These are phyloP conservation scores for Colletotrichum sojae DNA, from an alignment of 2,329 filamentous ascomycete species.

Conservation along the genomic window DNA sequence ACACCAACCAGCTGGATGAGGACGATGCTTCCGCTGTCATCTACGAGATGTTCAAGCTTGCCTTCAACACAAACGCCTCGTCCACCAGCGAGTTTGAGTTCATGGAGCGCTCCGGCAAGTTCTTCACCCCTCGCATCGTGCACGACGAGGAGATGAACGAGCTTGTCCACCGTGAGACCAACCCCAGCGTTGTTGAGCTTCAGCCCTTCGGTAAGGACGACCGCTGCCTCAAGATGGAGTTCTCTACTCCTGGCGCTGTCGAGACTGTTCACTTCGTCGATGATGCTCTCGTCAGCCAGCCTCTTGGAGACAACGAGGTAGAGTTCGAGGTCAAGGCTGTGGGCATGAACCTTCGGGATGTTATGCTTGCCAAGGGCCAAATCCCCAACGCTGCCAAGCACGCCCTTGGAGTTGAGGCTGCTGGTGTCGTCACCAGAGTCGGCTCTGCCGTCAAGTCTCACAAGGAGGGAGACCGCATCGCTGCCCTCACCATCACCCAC, in stretches of 20 bases:
- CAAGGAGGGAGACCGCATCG: constrained; percentile 50
- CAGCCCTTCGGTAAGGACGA: constrained; percentile 56
- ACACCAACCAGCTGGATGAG: constrained; percentile 48
- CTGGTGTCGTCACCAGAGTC: constrained; percentile 51
- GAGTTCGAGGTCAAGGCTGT: constrained; percentile 60
- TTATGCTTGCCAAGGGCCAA: constrained; percentile 59
- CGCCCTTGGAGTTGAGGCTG: constrained; percentile 49
- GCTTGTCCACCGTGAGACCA: constrained; percentile 59
- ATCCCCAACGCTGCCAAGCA: constrained; percentile 48
- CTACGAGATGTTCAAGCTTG: constrained; percentile 53
- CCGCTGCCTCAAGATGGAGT: constrained; percentile 53
- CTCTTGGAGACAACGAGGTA: constrained; percentile 53
- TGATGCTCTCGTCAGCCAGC: constrained; percentile 47
- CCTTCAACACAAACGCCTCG: constrained; percentile 51
- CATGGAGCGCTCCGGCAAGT: constrained; percentile 54
- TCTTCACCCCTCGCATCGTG: constrained; percentile 57
- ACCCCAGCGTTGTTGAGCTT: constrained; percentile 53
- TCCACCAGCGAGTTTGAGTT: constrained; percentile 59
- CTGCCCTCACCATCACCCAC: constrained; percentile 41
- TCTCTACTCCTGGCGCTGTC: constrained; percentile 55
- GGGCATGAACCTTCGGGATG: constrained; percentile 63
- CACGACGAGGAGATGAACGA: constrained; percentile 58
- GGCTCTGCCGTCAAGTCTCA: constrained; percentile 48
- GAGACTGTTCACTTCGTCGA: constrained; percentile 58
- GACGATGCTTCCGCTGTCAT: constrained; percentile 51